Percentiles rank a stretch among this genome's conserved stretches.
Conservation (phyloP, 176 grass and related monocot species). For the Oryza longistaminata region DNA sequence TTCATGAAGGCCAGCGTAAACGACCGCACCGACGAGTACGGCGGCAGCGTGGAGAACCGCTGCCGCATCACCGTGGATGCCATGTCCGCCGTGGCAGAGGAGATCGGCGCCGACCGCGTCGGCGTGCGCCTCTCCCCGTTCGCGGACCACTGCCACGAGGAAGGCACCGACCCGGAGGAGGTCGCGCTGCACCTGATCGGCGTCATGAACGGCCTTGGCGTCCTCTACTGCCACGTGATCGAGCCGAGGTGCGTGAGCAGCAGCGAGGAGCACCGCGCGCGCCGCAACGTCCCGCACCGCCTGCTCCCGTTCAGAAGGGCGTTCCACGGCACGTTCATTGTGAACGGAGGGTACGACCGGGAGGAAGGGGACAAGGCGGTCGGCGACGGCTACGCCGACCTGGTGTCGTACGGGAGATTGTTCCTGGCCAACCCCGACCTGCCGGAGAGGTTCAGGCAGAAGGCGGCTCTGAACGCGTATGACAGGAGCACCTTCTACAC, state of each 20-base stretch:
- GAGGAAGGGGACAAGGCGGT: conserved; percentile 56
- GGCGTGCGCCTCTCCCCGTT: too few species aligned
- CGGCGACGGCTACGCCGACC: conserved; percentile 50
- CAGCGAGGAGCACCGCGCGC: conserved; percentile 44
- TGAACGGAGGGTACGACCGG: conserved; percentile 81
- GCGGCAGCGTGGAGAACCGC: too few species aligned
- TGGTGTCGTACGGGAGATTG: conserved; percentile 78
- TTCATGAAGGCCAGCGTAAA: too few species aligned
- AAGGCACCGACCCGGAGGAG: too few species aligned
- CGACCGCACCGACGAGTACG: too few species aligned
- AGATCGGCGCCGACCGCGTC: too few species aligned
- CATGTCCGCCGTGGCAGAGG: too few species aligned
- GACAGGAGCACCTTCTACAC: conserved; percentile 92
- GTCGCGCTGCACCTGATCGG: conserved; percentile 44
- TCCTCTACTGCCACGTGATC: conserved; percentile 83
- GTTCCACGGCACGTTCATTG: conserved; percentile 72
- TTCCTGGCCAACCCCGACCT: conserved; percentile 93
- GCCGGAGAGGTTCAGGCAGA: conserved; percentile 61
- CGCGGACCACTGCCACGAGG: too few species aligned
- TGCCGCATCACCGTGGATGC: too few species aligned
- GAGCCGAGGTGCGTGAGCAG: conserved; percentile 77
- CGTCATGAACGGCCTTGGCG: conserved; percentile 52
- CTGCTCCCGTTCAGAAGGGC: conserved; percentile 17
- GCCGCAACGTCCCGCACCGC: conserved; percentile 21
- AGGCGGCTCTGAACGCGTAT: conserved; percentile 59